Evolutionary conservation across 768 basidiomycete genomes (phyloP), one percentile per base, ranked within the genome.

Genomic region (Collybiopsis luxurians): DNA sequence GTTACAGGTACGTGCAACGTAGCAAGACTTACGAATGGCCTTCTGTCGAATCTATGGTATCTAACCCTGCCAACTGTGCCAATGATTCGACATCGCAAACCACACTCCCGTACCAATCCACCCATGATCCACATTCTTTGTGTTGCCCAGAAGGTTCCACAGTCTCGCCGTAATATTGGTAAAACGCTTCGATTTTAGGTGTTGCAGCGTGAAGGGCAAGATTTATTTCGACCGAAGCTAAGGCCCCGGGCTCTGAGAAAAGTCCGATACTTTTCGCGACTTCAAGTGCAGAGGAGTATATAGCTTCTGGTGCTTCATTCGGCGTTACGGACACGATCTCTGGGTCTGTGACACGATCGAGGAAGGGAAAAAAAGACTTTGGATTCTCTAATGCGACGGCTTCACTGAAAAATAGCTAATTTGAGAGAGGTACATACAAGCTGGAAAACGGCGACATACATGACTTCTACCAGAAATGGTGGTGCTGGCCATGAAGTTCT

Each of bases 131-230:
- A 63, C 86, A 89, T 4, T 70, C 65, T 7, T 65, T 67, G 27
- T 30, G 43, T 19, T 11, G 66, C 70, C 34, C 64, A 58, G 27
- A 17, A 46, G 44, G 30, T 59, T n/a, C 59, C 66, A 53, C 71
- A 65, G 61, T 75, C 67, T 49, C 68, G 62, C 61, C 67, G 63
- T 93, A 95, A 66, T 85, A 84, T 51, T 87, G 80, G 66, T 89
- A 92, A 65, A 87, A 90, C 0, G 95, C 94, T 57, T 92, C 86
- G 26, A 98, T 80, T 64, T 85, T 87, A 0, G 95, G 93, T 0
- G 84, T 84, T 6, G 87, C 80, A 2, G 87, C 81, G 61, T 95
- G 92, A 53, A 95, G 75, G 0, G 85, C 88, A 24, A 98, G 78
- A 45, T 84, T 83, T 69, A 89, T 80, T 60, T 92, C 79, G 12